Conservation (phyloP, 805 yeast genomes). For the Priceomyces medius region DNA sequence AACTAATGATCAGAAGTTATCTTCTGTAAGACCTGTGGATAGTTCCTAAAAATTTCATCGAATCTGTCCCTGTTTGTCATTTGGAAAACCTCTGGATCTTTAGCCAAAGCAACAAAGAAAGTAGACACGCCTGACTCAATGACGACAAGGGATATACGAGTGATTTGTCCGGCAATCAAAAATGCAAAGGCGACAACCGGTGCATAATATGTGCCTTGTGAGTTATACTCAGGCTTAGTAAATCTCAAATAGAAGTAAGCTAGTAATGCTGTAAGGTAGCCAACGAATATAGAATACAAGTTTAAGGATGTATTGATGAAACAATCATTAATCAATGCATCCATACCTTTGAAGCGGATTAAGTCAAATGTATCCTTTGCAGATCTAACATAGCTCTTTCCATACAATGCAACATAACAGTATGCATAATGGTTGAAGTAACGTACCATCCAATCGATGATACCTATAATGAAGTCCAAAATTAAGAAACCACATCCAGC, state of each 20-base stretch:
- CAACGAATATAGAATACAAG: conserved; percentile 72
- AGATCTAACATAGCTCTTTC: conserved; percentile 69
- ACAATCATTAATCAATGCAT: conserved; percentile 81
- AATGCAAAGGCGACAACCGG: conserved; percentile 74
- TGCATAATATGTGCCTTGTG: conserved; percentile 60
- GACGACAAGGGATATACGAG: conserved; percentile 68
- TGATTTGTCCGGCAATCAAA: conserved; percentile 71
- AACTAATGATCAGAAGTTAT: conserved; percentile 33
- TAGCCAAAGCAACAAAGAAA: conserved; percentile 77
- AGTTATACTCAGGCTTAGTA: conserved; percentile 66
- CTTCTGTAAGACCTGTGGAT: conserved; percentile 67
- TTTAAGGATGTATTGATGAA: conserved; percentile 75
- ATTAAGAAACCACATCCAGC: conserved; percentile 53
- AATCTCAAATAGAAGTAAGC: conserved; percentile 65
- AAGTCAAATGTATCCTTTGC: conserved; percentile 83
- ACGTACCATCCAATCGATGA: conserved; percentile 75
- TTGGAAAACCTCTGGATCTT: conserved; percentile 81
- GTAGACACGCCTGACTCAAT: conserved; percentile 82
- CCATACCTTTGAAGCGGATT: conserved; percentile 75
- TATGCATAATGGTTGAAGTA: conserved; percentile 92
- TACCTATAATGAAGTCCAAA: conserved; percentile 57
- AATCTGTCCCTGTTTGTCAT: conserved; percentile 67
- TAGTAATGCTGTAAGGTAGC: conserved; percentile 57
- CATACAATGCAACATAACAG: conserved; percentile 83
- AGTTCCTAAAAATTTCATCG: conserved; percentile 60